A percentile compares a stretch with the other conserved stretches of the same genome.
Conservation (phyloP, 768 basidiomycete species). For the Galerina sulciceps region DNA sequence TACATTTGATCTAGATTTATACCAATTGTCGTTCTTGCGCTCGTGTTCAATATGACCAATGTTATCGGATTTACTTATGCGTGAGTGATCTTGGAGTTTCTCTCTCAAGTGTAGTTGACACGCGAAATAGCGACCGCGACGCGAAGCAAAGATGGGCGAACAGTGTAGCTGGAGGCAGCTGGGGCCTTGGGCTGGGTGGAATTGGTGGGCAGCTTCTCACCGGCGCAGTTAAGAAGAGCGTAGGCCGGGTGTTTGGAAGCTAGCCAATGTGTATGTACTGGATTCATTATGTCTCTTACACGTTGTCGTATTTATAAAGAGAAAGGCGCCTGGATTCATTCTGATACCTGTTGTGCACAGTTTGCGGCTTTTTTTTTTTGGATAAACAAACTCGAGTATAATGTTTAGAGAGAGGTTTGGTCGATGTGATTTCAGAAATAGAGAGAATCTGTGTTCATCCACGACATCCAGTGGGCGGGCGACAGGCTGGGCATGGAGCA, state of each 20-base stretch:
- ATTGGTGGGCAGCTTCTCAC: constrained; percentile 85
- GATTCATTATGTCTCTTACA: constrained; percentile 9
- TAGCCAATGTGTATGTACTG: constrained; percentile 4
- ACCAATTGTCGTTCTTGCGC: constrained; percentile 91
- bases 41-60: constrained; percentile 96
- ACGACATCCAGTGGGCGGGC: constrained; percentile 27
- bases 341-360: no score
- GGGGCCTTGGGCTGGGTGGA: constrained; percentile 77
- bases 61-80: constrained; percentile 97
- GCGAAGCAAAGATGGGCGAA: constrained; percentile 93
- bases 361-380: no score
- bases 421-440: neutral
- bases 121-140: constrained; percentile 72
- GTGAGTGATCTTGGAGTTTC: constrained; percentile 46
- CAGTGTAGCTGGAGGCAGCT: constrained; percentile 66
- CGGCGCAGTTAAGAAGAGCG: constrained; percentile 80
- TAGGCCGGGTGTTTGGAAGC: constrained; percentile 76
- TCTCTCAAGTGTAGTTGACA: constrained; percentile 15
- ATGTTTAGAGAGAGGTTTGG: no score
- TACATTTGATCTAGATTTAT: constrained; percentile 67
- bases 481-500: constrained; percentile 24
- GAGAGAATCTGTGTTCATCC: constrained; percentile 14
- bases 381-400: no score
- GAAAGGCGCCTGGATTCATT: no score
- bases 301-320: no score